Evolutionary conservation across 2,329 filamentous ascomycete species (phyloP), one percentile per base, ranked within the genome.

Genomic region (Magnaporthiopsis rhizophila): DNA sequence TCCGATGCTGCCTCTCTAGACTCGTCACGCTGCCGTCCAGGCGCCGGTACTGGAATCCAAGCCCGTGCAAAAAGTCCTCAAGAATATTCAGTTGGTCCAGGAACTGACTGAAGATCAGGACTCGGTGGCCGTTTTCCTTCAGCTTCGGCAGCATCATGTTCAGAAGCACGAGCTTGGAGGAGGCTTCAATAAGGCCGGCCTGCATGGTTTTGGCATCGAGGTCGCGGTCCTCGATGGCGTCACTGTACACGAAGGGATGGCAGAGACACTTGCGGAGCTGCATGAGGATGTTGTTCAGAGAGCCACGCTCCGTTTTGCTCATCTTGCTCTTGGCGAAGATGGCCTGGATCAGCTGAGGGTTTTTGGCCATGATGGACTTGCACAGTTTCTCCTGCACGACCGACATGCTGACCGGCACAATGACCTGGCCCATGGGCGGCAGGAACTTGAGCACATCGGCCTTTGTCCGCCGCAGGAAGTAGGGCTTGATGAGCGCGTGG

Each of bases 61-160:
- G 78, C 1, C 90, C 89, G 57, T 84, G 83, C 5, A 99, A 77
- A 69, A 98, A 98, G 74, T 99, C 96, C 74, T 99, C 95, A 11
- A 97, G 79, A 57, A 99, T 90, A 70, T 93, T 88, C 3, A 99
- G 82, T 78, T 96, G 93, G 64, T 88, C 85, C 3, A 99, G 80
- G 68, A 98, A 99, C 72, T 99, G 95, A 72, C 92, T 97, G 77
- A 99, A 99, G 45, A 99, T 90, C 26, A 99, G 80, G 0, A 98
- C 93, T 4, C 95, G 86, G 73, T 99, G 93, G 0, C 94, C 94
- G 30, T 89, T 86, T 71, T 92, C 89, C 69, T 89, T 86, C 0
- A 99, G 82, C 74, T 93, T 96, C 0, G 94, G 93, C 3, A 99
- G 82, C 81, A 99, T 90, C 12, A 92, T 77, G 68, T 94, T 87